A percentile compares a stretch with the other conserved stretches of the same genome.
Conservation (phyloP, 495 filamentous ascomycete genomes). For the Collariella sp. region DNA sequence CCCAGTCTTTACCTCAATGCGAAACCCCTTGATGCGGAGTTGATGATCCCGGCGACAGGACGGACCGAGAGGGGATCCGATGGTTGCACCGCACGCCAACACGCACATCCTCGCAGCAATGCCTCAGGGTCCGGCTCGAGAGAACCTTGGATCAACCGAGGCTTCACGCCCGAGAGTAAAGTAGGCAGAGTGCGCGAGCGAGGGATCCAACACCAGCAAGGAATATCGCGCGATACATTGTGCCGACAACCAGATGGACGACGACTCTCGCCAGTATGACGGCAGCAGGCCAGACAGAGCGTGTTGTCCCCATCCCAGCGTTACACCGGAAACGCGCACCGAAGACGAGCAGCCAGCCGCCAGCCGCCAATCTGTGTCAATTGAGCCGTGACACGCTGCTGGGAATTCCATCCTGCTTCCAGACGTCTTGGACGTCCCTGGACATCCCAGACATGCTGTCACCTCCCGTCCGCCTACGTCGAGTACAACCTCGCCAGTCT, state of each 20-base stretch:
- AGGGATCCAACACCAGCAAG: slow-evolving; percentile 2
- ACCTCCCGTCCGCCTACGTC: background rate
- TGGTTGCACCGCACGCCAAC: slow-evolving; percentile 14
- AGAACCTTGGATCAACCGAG: background rate
- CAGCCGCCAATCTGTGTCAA: slow-evolving; percentile 1
- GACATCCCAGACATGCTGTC: slow-evolving; percentile 7
- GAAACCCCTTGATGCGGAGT: background rate
- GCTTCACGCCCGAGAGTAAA: background rate
- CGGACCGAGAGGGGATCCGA: slow-evolving; percentile 9
- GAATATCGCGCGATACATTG: slow-evolving; percentile 1
- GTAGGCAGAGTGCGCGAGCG: background rate
- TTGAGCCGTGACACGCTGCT: slow-evolving; percentile 12
- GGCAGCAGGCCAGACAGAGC: background rate
- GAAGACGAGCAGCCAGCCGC: slow-evolving; percentile 2
- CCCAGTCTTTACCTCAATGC: background rate
- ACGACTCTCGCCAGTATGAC: background rate
- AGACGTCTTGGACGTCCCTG: slow-evolving; percentile 8
- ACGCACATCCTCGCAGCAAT: slow-evolving; percentile 7
- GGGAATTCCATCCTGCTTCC: slow-evolving; percentile 14
- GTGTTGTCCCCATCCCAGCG: background rate
- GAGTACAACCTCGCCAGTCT: slow-evolving; percentile 13
- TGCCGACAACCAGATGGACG: background rate
- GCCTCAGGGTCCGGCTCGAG: slow-evolving; percentile 5
- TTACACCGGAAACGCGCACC: slow-evolving; percentile 8
- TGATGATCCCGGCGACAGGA: background rate